Percentiles rank a stretch among this genome's conserved stretches.
Conservation (phyloP, 306 rosid genomes). For the Gastrolobium villosum region DNA sequence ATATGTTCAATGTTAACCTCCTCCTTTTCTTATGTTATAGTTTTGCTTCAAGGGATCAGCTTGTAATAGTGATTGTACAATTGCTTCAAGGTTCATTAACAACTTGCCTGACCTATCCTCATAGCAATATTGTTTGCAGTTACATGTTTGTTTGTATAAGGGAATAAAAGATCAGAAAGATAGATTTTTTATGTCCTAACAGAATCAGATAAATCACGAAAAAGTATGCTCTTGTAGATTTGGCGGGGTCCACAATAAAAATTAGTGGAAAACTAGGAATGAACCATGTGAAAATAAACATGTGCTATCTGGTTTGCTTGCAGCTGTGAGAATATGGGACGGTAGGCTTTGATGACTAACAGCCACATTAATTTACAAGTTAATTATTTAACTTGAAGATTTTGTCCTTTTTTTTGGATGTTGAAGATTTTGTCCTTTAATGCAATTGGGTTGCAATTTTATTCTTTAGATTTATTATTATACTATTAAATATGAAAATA, state of each 20-base stretch:
- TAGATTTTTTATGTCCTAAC: constrained; percentile 26
- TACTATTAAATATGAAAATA: background rate
- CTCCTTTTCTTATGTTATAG: too few relatives aligned
- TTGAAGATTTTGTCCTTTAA: background rate
- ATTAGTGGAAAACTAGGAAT: background rate
- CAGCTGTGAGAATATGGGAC: background rate
- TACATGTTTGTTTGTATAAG: background rate
- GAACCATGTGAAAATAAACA: background rate
- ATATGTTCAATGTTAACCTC: too few relatives aligned
- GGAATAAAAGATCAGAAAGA: background rate
- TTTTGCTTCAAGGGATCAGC: too few relatives aligned
- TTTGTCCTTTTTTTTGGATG: constrained; percentile 23
- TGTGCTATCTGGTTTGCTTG: background rate
- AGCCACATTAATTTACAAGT: background rate
- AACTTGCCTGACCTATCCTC: background rate
- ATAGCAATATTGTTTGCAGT: background rate
- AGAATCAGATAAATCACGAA: constrained; percentile 2
- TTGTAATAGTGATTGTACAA: too few relatives aligned
- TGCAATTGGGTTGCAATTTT: background rate
- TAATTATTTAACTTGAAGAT: background rate
- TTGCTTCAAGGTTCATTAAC: background rate
- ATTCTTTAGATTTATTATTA: background rate
- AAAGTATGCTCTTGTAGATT: background rate
- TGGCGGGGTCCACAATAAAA: constrained; percentile 33
- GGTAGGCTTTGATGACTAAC: background rate